Evolutionary conservation across 257 asterid genomes (phyloP), one percentile per base, ranked within the genome.

Genomic region (Linderniella brevidens): DNA sequence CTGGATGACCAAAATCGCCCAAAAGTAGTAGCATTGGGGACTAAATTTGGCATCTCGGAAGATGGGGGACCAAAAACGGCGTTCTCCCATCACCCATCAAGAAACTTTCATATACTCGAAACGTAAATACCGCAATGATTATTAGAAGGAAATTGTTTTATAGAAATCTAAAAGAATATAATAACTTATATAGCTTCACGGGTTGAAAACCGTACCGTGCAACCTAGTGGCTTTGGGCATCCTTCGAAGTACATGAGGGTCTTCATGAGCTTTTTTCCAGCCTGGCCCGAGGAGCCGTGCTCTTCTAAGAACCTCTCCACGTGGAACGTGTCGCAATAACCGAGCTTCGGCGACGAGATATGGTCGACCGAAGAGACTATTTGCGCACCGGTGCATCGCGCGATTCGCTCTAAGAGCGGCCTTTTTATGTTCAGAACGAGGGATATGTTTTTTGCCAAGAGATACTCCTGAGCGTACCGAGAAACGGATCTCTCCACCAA

Each of bases 401-500:
- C 78, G 54, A 84, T 84, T 41, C 94, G 94, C 66, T 88, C 98
- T 75, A 88, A 68, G 56, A 88, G 85, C 37, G 98, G 82, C 55
- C 71, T 72, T 66, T 80, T 84, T 48, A 88, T 71, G 72, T 88
- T 88, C 45, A 84, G 70, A 70, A 80, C 98, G 49, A 88, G 95
- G 15, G 98, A 76, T 54, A 84, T 76, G 65, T 80, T 85, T 65
- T 78, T 84, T 4, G 86, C 82, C n/a, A 80, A 86, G 66, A 88
- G 98, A 65, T 80, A 88, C 56, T 88, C 98, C 67, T 88, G 98
- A 17, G 96, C 98, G 53, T 76, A 57, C 55, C 96, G 92, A 1
- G 98, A 84, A 60, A 88, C 98, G 18, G 98, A 80, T 78, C 84
- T 88, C 80, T 88, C 98, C 61, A 88, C 98, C 77, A 88, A 72